Evolutionary conservation across 306 rosid species (phyloP).

Genomic region (Vachellia pachyceras): DNA sequence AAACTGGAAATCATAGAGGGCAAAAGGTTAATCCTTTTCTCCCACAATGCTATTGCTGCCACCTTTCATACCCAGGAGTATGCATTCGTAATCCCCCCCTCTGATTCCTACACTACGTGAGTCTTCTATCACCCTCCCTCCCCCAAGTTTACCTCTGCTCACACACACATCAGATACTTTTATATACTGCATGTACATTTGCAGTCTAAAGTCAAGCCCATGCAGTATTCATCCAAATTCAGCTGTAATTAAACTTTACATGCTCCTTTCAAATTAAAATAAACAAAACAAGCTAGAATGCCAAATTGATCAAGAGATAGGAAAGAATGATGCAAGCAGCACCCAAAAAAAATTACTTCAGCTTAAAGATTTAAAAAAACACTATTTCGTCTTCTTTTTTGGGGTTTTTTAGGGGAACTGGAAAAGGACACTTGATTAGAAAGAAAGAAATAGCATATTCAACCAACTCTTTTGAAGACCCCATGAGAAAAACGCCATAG

Average conservation of each 20-base stretch:
- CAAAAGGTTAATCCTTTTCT: slow-evolving; percentile 16
- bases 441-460: neutral
- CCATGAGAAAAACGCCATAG: neutral
- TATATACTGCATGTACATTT: neutral
- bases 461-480: neutral
- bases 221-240: neutral
- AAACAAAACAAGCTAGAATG: too few relatives aligned
- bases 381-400: too few relatives aligned
- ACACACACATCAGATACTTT: neutral
- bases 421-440: neutral
- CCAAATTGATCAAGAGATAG: too few relatives aligned
- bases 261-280: too few relatives aligned
- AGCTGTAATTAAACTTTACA: neutral
- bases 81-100: neutral
- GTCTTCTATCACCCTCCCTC: too few relatives aligned
- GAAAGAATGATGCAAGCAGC: too few relatives aligned
- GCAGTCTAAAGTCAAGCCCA: neutral
- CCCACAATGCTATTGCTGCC: neutral
- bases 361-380: too few relatives aligned
- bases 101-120: too few relatives aligned
- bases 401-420: too few relatives aligned
- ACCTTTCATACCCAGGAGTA: slow-evolving; percentile 25
- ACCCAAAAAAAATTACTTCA: too few relatives aligned
- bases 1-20: slow-evolving; percentile 11
- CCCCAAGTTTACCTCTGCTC: neutral